phyloP scores from a whole-genome alignment of 208 protist genomes.

The Crithidia brevicula region DNA sequence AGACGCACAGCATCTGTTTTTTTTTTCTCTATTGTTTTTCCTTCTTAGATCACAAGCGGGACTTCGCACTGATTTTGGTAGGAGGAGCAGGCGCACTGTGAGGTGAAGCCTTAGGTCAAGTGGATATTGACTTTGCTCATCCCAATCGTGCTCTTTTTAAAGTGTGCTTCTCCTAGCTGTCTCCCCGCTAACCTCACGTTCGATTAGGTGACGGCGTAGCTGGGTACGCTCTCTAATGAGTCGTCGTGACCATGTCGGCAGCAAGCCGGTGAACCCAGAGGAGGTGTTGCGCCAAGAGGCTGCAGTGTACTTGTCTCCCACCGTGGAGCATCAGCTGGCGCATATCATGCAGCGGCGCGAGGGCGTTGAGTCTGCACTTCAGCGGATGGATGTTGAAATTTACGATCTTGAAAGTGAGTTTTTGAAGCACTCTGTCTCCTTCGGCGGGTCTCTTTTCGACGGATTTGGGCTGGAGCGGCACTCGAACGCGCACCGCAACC shows the following conservation, averaged over 20 bases:
- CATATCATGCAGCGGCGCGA: conserved; percentile 50
- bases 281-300: conserved; percentile 31
- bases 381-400: conserved; percentile 53
- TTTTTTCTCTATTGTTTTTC: too few relatives aligned
- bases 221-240: conserved; percentile 19
- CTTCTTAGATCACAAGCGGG: too few relatives aligned
- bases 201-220: too few relatives aligned
- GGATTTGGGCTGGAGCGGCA: conserved; percentile 77
- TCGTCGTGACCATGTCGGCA: conserved; percentile 21
- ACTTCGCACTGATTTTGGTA: too few relatives aligned
- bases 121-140: too few relatives aligned
- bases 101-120: too few relatives aligned
- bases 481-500: conserved; percentile 29
- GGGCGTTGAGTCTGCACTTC: conserved; percentile 43
- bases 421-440: conserved; percentile 61
- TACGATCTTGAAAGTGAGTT: conserved; percentile 74
- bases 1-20: too few relatives aligned
- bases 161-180: too few relatives aligned
- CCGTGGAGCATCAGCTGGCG: conserved; percentile 38
- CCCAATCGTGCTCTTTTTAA: too few relatives aligned
- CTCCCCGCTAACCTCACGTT: too few relatives aligned
- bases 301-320: conserved; percentile 24
- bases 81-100: too few relatives aligned
- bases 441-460: conserved; percentile 80
- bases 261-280: conserved; percentile 19